Evolutionary conservation across 1,139 yeast genomes (phyloP), one percentile per base, ranked within the genome.

Genomic region (Wickerhamiella infanticola): DNA sequence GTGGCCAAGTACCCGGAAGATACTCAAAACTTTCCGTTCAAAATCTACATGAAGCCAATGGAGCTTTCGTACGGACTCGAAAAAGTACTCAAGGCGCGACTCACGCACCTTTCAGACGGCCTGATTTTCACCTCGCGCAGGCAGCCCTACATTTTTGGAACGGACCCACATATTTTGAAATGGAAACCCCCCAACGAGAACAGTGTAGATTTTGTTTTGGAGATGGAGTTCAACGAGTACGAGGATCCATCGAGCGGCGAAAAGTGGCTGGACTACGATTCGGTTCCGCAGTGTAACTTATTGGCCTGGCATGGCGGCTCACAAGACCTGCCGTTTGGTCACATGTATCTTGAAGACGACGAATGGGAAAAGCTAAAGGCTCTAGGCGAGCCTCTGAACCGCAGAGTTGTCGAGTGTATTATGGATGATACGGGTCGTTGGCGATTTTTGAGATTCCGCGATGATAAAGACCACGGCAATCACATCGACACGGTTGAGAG

Each of bases 181-280:
- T 93, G 99, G 99, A 93, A 93, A 58, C 97, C 98, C 0, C 86
- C 94, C 7, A 83, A 84, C 50, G 98, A 90, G 62, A 93, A 93
- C 57, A 80, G 96, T 0, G 74, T 93, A 35, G 99, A 93, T 63
- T 90, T 84, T 63, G 79, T 80, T 58, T 62, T 93, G 50, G 74
- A 74, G 37, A 62, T 90, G 43, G 75, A 74, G 25, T 86, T 88
- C 56, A 79, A 80, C 11, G 57, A 66, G 43, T 81, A 62, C 48
- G 77, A 75, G 45, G 95, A 85, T 58, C 75, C 77, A 2, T 84
- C 81, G 47, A 81, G 81, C 42, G 85, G 80, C 56, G 83, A 86
- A 1, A 45, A 82, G 45, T 86, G 84, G 57, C 70, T 69, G 11
- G 90, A 86, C 60, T 93, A 84, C 62, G 95, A 88, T 53, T 69